Percentiles rank a stretch among this genome's conserved stretches.
Evolutionary conservation across 768 basidiomycete species (phyloP).

Genomic region (Lenzites betulinus): DNA sequence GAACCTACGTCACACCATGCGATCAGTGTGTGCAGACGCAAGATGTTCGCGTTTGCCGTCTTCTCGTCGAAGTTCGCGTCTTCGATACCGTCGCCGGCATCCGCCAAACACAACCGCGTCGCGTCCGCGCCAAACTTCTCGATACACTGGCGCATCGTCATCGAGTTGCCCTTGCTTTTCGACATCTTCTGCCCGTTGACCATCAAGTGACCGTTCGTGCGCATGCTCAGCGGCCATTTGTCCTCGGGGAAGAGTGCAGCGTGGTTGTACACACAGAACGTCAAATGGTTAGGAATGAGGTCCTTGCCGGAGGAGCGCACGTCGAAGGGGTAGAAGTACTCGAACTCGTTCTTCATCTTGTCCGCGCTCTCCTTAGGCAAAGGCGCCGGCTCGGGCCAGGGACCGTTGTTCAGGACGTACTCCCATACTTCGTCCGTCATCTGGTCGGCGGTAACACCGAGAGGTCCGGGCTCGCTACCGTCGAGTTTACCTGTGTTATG

Average conservation of each 20-base stretch:
- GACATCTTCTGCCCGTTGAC: constrained; percentile 99
- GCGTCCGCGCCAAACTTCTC: constrained; percentile 98
- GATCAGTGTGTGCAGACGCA: constrained; percentile 88
- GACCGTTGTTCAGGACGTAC: constrained; percentile 80
- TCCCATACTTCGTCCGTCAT: constrained; percentile 99
- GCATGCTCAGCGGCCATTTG: constrained; percentile 90
- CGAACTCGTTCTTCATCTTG: constrained; percentile 84
- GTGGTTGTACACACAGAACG: constrained; percentile 93
- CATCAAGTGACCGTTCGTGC: constrained; percentile 95
- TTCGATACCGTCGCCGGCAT: constrained; percentile 96
- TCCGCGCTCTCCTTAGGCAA: constrained; percentile 78
- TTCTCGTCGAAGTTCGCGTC: constrained; percentile 99
- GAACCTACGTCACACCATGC: constrained; percentile 84
- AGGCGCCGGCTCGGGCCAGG: constrained; percentile 69
- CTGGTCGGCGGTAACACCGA: constrained; percentile 85
- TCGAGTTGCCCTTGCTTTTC: constrained; percentile 93
- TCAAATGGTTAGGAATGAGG: constrained; percentile 91
- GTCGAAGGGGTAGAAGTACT: constrained; percentile 98
- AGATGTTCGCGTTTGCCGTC: constrained; percentile 94
- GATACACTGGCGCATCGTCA: constrained; percentile 87
- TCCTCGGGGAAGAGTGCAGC: constrained; percentile 89
- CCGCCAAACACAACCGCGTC: constrained; percentile 87
- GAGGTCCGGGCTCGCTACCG: constrained; percentile 75
- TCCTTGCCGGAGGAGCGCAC: constrained; percentile 98
- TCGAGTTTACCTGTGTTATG: constrained; percentile 61